Evolutionary conservation across 768 basidiomycete genomes (phyloP).

Genomic region (Phaeotremella fagi): DNA sequence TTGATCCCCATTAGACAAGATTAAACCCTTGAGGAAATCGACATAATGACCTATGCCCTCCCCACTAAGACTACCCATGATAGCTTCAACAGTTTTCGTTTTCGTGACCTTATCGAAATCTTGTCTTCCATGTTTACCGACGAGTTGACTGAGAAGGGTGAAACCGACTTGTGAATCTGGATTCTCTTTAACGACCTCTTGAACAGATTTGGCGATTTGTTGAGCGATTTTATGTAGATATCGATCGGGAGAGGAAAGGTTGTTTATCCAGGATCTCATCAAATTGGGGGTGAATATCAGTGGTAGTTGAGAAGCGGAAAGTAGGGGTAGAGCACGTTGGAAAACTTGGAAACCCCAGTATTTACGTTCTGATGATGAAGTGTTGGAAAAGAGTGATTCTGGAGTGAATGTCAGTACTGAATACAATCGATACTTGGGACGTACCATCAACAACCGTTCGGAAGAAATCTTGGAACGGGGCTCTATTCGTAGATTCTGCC

Average conservation of each 20-base stretch:
- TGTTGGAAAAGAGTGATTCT: constrained; percentile 83
- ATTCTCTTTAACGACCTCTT: constrained; percentile 66
- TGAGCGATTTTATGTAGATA: constrained; percentile 84
- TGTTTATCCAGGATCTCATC: constrained; percentile 95
- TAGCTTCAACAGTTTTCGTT: constrained; percentile 84
- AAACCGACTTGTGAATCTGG: constrained; percentile 66
- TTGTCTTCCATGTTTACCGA: constrained; percentile 71
- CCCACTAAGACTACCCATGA: constrained; percentile 67
- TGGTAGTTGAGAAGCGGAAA: constrained; percentile 63
- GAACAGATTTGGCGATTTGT: constrained; percentile 73
- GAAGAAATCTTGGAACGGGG: constrained; percentile 86
- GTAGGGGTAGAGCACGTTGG: constrained; percentile 67
- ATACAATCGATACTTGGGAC: constrained; percentile 24
- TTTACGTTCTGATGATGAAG: constrained; percentile 80
- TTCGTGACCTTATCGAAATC: constrained; percentile 89
- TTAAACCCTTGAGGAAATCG: constrained; percentile 61
- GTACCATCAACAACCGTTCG: constrained; percentile 82
- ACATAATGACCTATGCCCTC: constrained; percentile 75
- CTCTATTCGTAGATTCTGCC: constrained; percentile 51
- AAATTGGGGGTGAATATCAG: constrained; percentile 91
- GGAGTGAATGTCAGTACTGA: background rate
- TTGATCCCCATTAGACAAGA: constrained; percentile 52
- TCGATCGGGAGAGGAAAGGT: constrained; percentile 79
- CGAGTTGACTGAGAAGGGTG: constrained; percentile 75
- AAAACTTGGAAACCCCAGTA: constrained; percentile 96